Evolutionary conservation across 2,329 filamentous ascomycete genomes (phyloP), one percentile per base, ranked within the genome.

Genomic region (Fusarium poae): DNA sequence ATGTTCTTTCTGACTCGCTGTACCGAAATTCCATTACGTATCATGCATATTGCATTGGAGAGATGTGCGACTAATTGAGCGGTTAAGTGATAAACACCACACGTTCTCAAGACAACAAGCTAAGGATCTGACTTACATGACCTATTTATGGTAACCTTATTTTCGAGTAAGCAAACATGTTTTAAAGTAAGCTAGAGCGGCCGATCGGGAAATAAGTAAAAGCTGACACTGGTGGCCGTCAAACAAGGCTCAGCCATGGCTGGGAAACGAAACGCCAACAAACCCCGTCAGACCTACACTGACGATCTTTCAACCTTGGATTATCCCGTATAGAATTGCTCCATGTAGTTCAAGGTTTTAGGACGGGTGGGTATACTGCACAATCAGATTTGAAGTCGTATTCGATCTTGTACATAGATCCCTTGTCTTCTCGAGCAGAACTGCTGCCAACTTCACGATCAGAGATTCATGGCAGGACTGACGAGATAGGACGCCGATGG

Each of bases 241-340:
- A 30, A 30, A 42, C 25, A 23, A 52, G 49, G 35, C 20, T 52
- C 49, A 52, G 35, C 49, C 12, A 40, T 32, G 27, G 49, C 40
- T 48, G 37, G 18, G 40, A 21, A n/a, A 55, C 16, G 40, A 21
- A n/a, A 55, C 16, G 32, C 20, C n/a, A 23, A n/a, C 32, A 21
- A 49, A 34, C 16, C 11, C 20, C 20, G 13, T n/a, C 25, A 8
- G 30, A 35, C 30, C n/a, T 35, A 2, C 16, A 35, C 46, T 16
- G 46, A 35, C 11, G 30, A 49, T 25, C 30, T 32, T 35, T 35
- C 30, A 34, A 49, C 30, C 46, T 49, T 35, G 16, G 5, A 10
- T 11, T 16, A 49, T 25, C 12, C 12, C 12, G 16, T 15, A 35
- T 34, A n/a, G 16, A 34, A 23, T 34, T 49, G 16, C 30, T 4